Base-by-base conservation (phyloP, 306 rosid species). In the Abrus precatorius region DNA sequence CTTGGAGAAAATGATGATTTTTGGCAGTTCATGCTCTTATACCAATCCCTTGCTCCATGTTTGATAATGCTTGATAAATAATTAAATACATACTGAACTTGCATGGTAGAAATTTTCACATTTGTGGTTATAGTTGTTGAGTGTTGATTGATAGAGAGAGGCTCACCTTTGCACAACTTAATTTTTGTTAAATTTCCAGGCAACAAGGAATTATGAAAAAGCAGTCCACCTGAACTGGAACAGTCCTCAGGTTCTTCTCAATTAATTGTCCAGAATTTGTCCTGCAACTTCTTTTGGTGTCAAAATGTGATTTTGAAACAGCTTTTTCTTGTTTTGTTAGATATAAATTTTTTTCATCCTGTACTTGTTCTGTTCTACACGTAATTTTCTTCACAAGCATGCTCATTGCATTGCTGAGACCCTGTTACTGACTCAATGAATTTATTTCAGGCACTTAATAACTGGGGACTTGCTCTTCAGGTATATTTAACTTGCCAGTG, bases 381-480 rank as follows among this genome's bases (percentile, higher is more conserved):
- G 50, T 52, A 3, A 9, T 68, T 80, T 80, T 72, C 48, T 36
- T 71, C 29, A 56, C 65, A 64, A 10, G 79, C 63, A 32, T 54
- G 67, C 41, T 63, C 14, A 69, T 86, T 79, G 64, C 72, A 20
- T 6, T 65, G 27, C 40, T 67, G 79, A 72, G 32, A 27, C 62
- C 78, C 69, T 63, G 53, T 60, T 44, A 75, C 78, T 82, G 74
- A 88, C 74, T n/a, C 72, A 43, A 53, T 74, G 72, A 79, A 76
- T 89, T 59, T 81, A 73, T 87, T 87, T 85, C 99, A 96, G 99
- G 99, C 99, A 53, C 94, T 96, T 75, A 96, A 96, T 84, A 96
- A 96, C 75, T 96, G 98, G 99, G 99, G 99, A 69, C 99, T 96
- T 80, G 99, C 99, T 72, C 97, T 96, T 61, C 99, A 96, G 98